phyloP scores from a whole-genome alignment of 78 protist species.

The Trichosphaerium sp. region DNA sequence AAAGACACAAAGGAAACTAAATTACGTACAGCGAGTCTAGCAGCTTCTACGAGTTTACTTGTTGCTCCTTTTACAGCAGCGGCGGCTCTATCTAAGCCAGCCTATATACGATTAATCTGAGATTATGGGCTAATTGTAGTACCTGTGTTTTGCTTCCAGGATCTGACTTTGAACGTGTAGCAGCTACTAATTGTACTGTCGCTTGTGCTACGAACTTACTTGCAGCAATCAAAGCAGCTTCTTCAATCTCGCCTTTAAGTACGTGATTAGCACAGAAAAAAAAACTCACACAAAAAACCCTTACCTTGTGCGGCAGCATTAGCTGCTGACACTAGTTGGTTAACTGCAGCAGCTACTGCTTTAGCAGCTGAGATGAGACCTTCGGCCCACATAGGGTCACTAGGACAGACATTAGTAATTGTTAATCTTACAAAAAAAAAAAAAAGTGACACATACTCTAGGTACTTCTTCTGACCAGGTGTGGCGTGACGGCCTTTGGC shows the following conservation, averaged over 20 bases:
- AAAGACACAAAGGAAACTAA: too few species aligned
- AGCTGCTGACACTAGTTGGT: conserved; percentile 55
- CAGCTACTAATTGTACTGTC: conserved; percentile 64
- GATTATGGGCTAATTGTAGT: too few species aligned
- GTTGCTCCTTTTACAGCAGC: too few species aligned
- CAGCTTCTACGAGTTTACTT: too few species aligned
- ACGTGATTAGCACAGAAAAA: neutral
- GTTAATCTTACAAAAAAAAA: conserved; percentile 3
- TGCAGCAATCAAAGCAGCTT: conserved; percentile 49
- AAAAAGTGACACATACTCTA: too few species aligned
- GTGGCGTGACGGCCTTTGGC: conserved; percentile 37
- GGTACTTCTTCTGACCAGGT: conserved; percentile 25
- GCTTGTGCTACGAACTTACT: conserved; percentile 46
- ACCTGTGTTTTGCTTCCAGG: too few species aligned
- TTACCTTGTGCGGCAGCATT: conserved; percentile 52
- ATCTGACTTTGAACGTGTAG: conserved; percentile 47
- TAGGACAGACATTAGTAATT: conserved; percentile 7
- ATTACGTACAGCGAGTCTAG: too few species aligned
- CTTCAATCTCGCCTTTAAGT: neutral
- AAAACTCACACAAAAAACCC: neutral
- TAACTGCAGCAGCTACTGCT: conserved; percentile 50
- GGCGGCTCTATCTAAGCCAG: too few species aligned
- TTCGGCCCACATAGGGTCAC: conserved; percentile 62
- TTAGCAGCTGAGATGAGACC: conserved; percentile 73
- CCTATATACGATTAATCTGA: too few species aligned